Evolutionary conservation across 2,329 filamentous ascomycete genomes (phyloP).

Genomic region (Apiospora phragmitis): DNA sequence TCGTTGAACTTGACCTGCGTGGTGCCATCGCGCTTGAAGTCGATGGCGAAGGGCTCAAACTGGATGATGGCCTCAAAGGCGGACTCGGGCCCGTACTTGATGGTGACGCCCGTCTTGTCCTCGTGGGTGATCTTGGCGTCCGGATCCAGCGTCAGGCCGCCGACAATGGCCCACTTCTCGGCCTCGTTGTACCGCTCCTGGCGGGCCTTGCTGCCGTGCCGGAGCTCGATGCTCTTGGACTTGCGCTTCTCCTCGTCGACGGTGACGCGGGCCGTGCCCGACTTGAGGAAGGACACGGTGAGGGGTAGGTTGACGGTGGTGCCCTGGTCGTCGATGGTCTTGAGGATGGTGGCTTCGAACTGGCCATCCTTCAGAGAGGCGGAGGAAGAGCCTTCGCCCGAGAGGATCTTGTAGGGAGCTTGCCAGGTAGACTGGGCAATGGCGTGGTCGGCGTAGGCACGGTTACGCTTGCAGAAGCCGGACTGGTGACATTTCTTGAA

Average conservation of each 20-base stretch:
- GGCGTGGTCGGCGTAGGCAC: conserved; percentile 81
- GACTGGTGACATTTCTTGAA: conserved; percentile 97
- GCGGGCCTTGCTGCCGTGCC: conserved; percentile 78
- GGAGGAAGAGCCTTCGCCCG: conserved; percentile 60
- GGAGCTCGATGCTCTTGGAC: conserved; percentile 84
- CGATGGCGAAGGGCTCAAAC: conserved; percentile 79
- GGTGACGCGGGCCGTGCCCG: conserved; percentile 81
- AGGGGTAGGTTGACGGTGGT: conserved; percentile 79
- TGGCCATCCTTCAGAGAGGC: conserved; percentile 70
- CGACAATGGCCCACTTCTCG: conserved; percentile 82
- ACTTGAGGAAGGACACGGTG: conserved; percentile 84
- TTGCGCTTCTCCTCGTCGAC: conserved; percentile 89
- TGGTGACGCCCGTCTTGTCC: conserved; percentile 66
- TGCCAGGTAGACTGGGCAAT: conserved; percentile 61
- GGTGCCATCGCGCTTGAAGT: conserved; percentile 81
- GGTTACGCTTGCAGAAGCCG: conserved; percentile 95
- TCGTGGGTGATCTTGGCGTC: conserved; percentile 68
- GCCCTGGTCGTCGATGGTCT: conserved; percentile 65
- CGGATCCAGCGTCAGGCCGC: conserved; percentile 72
- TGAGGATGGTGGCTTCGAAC: conserved; percentile 78
- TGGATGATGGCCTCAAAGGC: conserved; percentile 81
- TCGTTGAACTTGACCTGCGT: conserved; percentile 88
- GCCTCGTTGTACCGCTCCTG: conserved; percentile 96
- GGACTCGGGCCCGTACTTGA: conserved; percentile 76
- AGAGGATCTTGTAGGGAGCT: conserved; percentile 76